Percentiles rank a stretch among this genome's conserved stretches.
phyloP scores from a whole-genome alignment of 306 rosid genomes.

The Trifolium subterraneum region DNA sequence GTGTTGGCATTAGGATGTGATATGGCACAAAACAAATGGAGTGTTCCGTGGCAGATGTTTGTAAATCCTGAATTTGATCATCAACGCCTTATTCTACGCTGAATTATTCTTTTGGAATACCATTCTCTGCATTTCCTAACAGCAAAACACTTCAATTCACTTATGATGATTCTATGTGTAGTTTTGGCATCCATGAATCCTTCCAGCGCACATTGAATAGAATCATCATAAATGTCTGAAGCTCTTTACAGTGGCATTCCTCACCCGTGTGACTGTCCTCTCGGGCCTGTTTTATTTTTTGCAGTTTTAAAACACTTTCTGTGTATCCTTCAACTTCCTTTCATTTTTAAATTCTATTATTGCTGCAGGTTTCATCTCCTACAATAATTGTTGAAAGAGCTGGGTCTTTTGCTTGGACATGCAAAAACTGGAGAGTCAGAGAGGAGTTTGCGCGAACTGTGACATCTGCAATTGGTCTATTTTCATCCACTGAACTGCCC shows the following conservation, averaged over 20 bases:
- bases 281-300: constrained; percentile 20
- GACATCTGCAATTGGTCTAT: constrained; percentile 91
- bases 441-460: constrained; percentile 97
- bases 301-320: constrained; percentile 30
- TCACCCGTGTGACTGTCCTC: neutral
- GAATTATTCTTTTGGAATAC: constrained; percentile 22
- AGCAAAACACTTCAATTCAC: constrained; percentile 30
- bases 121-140: constrained; percentile 1
- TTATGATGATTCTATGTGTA: constrained; percentile 14
- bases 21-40: constrained; percentile 26
- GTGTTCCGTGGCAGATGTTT: neutral
- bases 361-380: constrained; percentile 88
- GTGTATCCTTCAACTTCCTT: constrained; percentile 24
- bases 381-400: constrained; percentile 98
- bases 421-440: constrained; percentile 97
- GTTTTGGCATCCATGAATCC: constrained; percentile 27
- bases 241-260: constrained; percentile 9
- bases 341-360: constrained; percentile 19
- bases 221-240: constrained; percentile 28
- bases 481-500: constrained; percentile 89
- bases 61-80: constrained; percentile 17
- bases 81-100: constrained; percentile 6
- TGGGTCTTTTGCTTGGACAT: constrained; percentile 93
- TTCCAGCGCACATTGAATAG: neutral
- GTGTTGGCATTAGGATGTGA: constrained; percentile 20